phyloP scores from a whole-genome alignment of 495 filamentous ascomycete genomes.

The Podospora pseudoanserina region DNA sequence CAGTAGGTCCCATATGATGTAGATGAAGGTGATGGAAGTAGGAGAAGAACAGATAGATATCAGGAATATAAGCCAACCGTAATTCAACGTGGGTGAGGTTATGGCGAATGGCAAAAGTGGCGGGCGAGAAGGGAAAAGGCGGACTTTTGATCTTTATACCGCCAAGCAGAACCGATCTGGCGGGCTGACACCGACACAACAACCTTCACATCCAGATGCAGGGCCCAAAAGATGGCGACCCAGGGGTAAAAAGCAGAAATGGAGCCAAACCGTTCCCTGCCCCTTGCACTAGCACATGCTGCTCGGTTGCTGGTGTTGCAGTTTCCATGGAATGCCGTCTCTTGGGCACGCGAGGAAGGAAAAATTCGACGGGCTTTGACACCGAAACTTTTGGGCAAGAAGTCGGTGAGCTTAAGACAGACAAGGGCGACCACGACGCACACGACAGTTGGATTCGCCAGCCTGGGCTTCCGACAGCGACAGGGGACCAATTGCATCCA shows the following conservation, averaged over 20 bases:
- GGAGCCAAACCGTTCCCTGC: constrained; percentile 7
- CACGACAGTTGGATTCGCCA: constrained; percentile 17
- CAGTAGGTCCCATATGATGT: background rate
- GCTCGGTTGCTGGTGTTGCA: constrained; percentile 10
- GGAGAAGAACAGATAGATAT: background rate
- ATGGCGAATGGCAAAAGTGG: constrained; percentile 6
- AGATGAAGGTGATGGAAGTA: background rate
- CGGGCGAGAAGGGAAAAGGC: constrained; percentile 14
- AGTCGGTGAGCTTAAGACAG: constrained; percentile 38
- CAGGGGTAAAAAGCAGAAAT: background rate
- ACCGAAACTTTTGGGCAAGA: constrained; percentile 26
- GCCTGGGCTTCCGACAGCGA: constrained; percentile 19
- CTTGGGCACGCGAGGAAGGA: constrained; percentile 8
- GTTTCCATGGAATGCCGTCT: constrained; percentile 9
- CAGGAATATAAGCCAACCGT: constrained; percentile 8
- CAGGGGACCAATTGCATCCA: constrained; percentile 20
- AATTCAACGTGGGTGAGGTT: constrained; percentile 8
- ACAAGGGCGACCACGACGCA: constrained; percentile 18
- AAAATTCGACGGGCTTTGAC: constrained; percentile 18
- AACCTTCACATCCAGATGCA: background rate
- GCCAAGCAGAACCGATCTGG: background rate
- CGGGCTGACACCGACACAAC: constrained; percentile 2
- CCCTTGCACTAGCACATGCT: constrained; percentile 19
- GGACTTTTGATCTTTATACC: constrained; percentile 3
- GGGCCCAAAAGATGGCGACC: background rate